These are phyloP conservation scores for Paramecium biaurelia DNA, from an alignment of 73 alveolate species.

Conservation along the genomic window DNA sequence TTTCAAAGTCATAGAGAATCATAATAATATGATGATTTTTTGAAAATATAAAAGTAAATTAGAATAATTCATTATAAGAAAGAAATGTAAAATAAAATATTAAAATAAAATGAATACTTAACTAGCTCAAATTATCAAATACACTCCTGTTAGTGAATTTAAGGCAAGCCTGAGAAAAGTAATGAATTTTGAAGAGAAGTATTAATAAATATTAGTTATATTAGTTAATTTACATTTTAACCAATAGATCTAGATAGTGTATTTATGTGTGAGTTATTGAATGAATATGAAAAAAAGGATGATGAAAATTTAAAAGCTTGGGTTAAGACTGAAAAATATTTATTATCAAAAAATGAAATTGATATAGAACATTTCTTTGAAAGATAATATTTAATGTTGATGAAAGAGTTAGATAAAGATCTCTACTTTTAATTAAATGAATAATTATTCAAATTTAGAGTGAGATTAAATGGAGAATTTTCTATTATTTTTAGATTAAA, in stretches of 20 bases:
- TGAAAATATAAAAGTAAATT: neutral
- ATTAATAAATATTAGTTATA: neutral
- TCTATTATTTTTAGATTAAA: neutral
- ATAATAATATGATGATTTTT: neutral
- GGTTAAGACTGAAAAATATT: neutral
- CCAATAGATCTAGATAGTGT: neutral
- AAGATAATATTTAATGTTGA: neutral
- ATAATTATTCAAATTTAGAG: constrained; percentile 6
- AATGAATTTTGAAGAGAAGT: neutral
- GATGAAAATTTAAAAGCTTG: neutral
- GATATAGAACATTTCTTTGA: neutral
- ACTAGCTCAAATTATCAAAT: neutral
- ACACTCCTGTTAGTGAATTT: neutral
- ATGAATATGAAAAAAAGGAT: neutral
- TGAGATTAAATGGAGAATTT: neutral
- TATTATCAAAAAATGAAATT: neutral
- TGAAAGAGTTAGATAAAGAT: neutral
- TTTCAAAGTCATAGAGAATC: neutral
- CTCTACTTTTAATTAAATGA: neutral
- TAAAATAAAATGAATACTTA: neutral
- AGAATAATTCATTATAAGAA: neutral
- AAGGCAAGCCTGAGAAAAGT: neutral
- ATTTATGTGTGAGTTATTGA: neutral
- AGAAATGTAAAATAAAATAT: neutral
- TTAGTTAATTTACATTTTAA: neutral